Conservation (phyloP, 208 protist genomes). For the Leishmania tropica region DNA sequence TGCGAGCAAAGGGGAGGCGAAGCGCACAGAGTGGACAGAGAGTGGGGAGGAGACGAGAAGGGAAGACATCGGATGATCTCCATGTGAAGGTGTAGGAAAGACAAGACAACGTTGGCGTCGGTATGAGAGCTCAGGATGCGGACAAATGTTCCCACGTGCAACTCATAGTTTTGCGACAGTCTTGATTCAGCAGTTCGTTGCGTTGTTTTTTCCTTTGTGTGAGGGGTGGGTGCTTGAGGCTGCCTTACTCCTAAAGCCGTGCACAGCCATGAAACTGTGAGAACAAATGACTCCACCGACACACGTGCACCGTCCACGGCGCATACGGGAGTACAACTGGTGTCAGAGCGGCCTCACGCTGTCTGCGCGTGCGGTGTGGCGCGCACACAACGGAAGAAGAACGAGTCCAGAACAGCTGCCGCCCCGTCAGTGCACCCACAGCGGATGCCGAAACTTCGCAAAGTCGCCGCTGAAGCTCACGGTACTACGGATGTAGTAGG, state of each 20-base stretch:
- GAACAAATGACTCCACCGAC: neutral
- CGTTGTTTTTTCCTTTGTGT: neutral
- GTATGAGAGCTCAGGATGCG: neutral
- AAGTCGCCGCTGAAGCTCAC: conserved; percentile 21
- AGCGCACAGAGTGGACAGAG: neutral
- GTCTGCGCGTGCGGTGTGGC: neutral
- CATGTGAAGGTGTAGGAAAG: no score
- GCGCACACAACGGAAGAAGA: conserved; percentile 8
- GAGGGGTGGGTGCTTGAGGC: neutral
- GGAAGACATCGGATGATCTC: neutral
- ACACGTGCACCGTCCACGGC: neutral
- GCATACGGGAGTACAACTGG: neutral
- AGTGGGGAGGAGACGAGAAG: neutral
- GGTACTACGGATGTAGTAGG: conserved; percentile 45
- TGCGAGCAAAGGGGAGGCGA: neutral
- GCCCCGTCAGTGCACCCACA: conserved; percentile 7
- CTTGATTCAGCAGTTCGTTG: neutral
- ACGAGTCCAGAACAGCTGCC: neutral
- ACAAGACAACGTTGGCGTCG: neutral
- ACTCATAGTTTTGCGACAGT: neutral
- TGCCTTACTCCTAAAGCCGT: no score
- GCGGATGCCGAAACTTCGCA: conserved; percentile 26
- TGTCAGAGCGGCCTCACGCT: neutral
- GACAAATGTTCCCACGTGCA: neutral
- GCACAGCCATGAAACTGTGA: no score